phyloP scores from a whole-genome alignment of 106 monocot species.

The Narthecium ossifragum region DNA sequence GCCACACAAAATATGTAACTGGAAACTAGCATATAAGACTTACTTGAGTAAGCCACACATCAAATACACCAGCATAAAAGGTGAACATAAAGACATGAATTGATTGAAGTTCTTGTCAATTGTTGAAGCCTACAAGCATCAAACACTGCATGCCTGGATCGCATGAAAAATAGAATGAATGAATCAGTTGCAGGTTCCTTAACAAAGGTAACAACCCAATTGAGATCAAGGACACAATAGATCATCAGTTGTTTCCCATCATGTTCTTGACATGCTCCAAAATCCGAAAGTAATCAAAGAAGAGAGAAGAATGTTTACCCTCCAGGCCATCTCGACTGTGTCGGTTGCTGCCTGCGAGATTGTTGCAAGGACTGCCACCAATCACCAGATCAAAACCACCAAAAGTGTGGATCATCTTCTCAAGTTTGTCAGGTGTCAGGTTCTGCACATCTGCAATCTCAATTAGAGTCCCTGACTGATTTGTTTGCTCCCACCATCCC shows the following conservation, averaged over 20 bases:
- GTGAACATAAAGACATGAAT: no score
- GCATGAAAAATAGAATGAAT: no score
- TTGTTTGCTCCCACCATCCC: constrained; percentile 70
- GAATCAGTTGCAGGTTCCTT: no score
- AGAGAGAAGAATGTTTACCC: constrained; percentile 61
- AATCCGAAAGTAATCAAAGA: constrained; percentile 73
- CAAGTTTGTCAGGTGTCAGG: constrained; percentile 23
- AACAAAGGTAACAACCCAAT: no score
- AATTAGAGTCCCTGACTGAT: constrained; percentile 48
- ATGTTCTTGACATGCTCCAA: constrained; percentile 54
- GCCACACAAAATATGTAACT: no score
- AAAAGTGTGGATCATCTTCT: constrained; percentile 29
- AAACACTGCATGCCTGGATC: no score
- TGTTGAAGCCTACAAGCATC: no score
- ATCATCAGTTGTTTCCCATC: constrained; percentile 33
- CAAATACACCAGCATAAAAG: no score
- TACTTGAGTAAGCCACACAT: no score
- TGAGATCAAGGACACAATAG: no score
- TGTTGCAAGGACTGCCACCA: constrained; percentile 85
- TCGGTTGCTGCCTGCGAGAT: constrained; percentile 74
- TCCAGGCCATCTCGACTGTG: constrained; percentile 62
- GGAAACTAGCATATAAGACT: no score
- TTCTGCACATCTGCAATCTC: constrained; percentile 45
- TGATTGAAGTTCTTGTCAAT: no score
- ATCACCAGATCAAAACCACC: constrained; percentile 67